Evolutionary conservation across 805 yeast species (phyloP).

Genomic region (Grigorovia transvaalensis): DNA sequence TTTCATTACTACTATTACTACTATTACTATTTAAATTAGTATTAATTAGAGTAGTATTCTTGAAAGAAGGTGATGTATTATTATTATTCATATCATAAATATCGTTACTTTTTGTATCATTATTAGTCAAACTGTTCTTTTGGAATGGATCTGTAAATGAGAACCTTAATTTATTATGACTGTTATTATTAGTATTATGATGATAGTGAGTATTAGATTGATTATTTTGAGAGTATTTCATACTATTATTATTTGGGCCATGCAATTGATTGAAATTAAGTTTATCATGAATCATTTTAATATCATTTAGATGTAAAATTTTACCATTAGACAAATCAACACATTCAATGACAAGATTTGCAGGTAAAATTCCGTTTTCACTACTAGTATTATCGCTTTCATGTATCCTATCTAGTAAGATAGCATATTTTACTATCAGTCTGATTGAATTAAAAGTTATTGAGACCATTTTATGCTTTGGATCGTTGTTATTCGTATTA

Average conservation of each 20-base stretch:
- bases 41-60: neutral
- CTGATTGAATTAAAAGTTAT: conserved; percentile 36
- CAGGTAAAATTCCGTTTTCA: neutral
- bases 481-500: neutral
- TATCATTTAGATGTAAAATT: neutral
- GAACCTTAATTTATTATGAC: conserved; percentile 32
- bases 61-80: neutral
- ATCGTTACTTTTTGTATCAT: neutral
- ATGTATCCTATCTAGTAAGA: conserved; percentile 23
- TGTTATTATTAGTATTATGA: neutral
- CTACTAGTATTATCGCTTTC: neutral
- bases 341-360: conserved; percentile 24
- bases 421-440: conserved; percentile 34
- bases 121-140: neutral
- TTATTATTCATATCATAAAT: neutral
- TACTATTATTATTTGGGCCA: neutral
- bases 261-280: too few relatives aligned
- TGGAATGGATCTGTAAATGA: conserved; percentile 52
- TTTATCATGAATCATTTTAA: neutral
- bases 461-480: conserved; percentile 11
- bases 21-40: neutral
- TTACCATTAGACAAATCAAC: conserved; percentile 12
- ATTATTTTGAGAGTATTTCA: neutral
- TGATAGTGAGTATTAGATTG: neutral
- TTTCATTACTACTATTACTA: neutral